Evolutionary conservation across 2,329 filamentous ascomycete species (phyloP).

Genomic region (Aspergillus chevalieri): DNA sequence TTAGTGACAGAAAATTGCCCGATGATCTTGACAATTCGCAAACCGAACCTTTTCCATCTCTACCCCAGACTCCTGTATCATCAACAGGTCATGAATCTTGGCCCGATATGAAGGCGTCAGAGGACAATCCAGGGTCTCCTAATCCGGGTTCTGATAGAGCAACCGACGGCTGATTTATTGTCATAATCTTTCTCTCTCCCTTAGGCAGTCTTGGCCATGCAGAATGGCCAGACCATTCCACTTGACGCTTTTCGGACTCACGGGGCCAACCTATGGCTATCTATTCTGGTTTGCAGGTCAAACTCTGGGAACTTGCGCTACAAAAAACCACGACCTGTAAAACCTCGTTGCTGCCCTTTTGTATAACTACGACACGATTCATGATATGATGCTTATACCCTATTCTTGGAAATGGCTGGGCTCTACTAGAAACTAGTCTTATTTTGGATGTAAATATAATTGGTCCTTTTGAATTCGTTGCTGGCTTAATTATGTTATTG

Average conservation of each 20-base stretch:
- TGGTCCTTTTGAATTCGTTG: not conserved
- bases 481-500: not conserved
- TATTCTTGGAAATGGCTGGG: not conserved
- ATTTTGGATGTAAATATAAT: not conserved
- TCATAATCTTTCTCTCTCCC: too few species aligned
- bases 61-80: slow-evolving; percentile 16
- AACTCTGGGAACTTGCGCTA: not conserved
- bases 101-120: not conserved
- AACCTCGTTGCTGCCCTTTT: slow-evolving; percentile 1
- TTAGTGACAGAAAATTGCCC: slow-evolving; percentile 5
- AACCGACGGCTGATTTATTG: not conserved
- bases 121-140: not conserved
- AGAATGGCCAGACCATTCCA: not conserved
- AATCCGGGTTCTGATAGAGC: not conserved
- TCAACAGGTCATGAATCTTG: not conserved
- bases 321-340: not conserved
- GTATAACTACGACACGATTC: slow-evolving; percentile 8
- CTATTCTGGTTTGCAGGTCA: slow-evolving; percentile 7
- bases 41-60: slow-evolving; percentile 30
- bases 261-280: not conserved
- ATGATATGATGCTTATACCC: slow-evolving; percentile 10
- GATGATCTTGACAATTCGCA: slow-evolving; percentile 10
- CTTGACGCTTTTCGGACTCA: not conserved
- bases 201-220: not conserved
- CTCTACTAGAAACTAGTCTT: not conserved